Evolutionary conservation across 2,329 filamentous ascomycete species (phyloP).

Genomic region (Hortaea werneckii): DNA sequence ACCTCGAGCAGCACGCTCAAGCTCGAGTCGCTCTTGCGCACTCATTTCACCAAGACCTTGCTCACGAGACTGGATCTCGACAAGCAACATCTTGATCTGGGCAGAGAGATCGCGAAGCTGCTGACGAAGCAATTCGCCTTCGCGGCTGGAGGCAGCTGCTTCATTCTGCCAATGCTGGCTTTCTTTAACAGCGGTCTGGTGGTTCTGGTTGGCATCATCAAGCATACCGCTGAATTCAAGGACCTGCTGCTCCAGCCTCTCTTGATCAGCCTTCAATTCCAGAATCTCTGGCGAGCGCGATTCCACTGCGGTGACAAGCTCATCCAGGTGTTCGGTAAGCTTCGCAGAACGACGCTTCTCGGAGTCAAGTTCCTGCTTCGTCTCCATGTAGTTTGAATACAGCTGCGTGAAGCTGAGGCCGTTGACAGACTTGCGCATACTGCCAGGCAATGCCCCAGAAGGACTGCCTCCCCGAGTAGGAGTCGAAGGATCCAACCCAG

Average conservation of each 20-base stretch:
- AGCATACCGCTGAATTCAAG: slow-evolving; percentile 68
- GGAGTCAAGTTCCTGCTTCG: slow-evolving; percentile 60
- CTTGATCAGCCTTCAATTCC: slow-evolving; percentile 71
- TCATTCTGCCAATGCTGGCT: slow-evolving; percentile 69
- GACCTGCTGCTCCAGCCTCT: slow-evolving; percentile 69
- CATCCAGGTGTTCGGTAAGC: slow-evolving; percentile 67
- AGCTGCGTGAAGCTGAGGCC: slow-evolving; percentile 52
- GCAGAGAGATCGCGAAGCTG: slow-evolving; percentile 82
- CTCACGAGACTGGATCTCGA: slow-evolving; percentile 74
- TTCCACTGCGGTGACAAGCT: slow-evolving; percentile 77
- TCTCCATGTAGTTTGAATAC: slow-evolving; percentile 51
- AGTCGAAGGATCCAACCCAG: slow-evolving; percentile 13
- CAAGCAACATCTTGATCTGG: slow-evolving; percentile 81
- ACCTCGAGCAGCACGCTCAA: slow-evolving; percentile 68
- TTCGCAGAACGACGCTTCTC: slow-evolving; percentile 67
- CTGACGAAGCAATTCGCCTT: slow-evolving; percentile 69
- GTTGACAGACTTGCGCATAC: slow-evolving; percentile 41
- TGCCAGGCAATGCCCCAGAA: slow-evolving; percentile 43
- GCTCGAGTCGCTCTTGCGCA: slow-evolving; percentile 60
- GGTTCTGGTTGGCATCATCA: slow-evolving; percentile 69
- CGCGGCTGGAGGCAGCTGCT: slow-evolving; percentile 49
- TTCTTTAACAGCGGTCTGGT: slow-evolving; percentile 68
- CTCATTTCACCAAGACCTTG: slow-evolving; percentile 64
- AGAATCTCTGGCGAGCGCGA: slow-evolving; percentile 79
- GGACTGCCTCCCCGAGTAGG: slow-evolving; percentile 23